These are phyloP conservation scores for Solanum lignicaule DNA, from an alignment of 257 asterid genomes.

Conservation along the genomic window DNA sequence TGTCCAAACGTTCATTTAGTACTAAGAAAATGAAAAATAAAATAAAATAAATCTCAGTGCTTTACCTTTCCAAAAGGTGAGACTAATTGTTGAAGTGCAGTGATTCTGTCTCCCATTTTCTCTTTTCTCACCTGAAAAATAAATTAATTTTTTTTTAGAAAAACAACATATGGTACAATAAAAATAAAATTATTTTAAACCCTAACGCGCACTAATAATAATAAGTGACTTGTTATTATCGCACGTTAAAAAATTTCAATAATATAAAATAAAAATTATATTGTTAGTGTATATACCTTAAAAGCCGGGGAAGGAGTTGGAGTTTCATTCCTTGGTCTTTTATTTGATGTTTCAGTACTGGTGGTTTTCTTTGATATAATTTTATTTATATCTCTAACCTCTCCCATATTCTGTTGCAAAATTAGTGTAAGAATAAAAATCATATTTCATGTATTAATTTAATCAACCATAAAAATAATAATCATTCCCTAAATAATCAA, in stretches of 20 bases:
- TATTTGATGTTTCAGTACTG: conserved; percentile 32
- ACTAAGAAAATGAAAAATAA: too few relatives aligned
- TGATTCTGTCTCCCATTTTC: conserved; percentile 74
- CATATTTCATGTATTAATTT: background rate
- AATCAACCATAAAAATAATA: background rate
- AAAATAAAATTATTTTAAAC: background rate
- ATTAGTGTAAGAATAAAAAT: background rate
- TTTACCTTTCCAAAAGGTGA: conserved; percentile 91
- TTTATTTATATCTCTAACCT: conserved; percentile 17
- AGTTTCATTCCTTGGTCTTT: conserved; percentile 49
- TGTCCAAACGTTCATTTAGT: background rate
- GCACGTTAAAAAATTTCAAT: rapidly evolving
- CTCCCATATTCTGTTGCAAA: conserved; percentile 20
- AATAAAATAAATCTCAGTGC: background rate
- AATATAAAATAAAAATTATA: background rate
- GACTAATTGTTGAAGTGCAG: conserved; percentile 83
- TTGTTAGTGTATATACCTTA: conserved; percentile 26
- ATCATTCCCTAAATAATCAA: background rate
- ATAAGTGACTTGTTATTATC: background rate
- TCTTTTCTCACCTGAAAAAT: conserved; percentile 65
- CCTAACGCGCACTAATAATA: background rate
- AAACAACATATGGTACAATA: background rate
- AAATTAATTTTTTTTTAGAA: background rate
- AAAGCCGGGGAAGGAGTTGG: conserved; percentile 53
- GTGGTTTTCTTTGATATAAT: conserved; percentile 23